Evolutionary conservation across 1,284 basidiomycete genomes (phyloP), one percentile per base, ranked within the genome.

Genomic region (Irpex sp.): DNA sequence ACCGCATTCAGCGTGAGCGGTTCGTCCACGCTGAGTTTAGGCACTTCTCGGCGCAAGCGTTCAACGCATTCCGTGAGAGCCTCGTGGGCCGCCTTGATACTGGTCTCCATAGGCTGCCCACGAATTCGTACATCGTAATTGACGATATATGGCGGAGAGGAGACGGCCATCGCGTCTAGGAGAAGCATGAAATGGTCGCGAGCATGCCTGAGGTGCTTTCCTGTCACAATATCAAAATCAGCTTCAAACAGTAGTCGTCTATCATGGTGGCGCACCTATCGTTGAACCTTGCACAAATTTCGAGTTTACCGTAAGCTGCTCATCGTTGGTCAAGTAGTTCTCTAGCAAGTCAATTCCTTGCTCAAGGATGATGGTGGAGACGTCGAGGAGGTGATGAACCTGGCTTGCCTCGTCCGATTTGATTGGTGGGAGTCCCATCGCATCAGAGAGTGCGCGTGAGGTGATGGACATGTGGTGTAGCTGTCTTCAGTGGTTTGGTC

Each of bases 171-270:
- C 59, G 81, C 84, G 56, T 88, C 82, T 54, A 86, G 70, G 4
- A 93, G 80, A 37, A 93, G 80, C 57, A 82, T 78, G 72, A 89
- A 93, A 71, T 93, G 92, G 70, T 93, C 92, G 62, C 88, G 82
- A 34, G 90, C 91, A 79, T 93, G 92, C 56, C 92, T 85, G 47
- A 93, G 75, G 72, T 93, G 91, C 76, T 93, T 93, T 58, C 91
- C 91, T 93, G 64, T 17, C 34, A 21, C 47, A 61, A 38, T n/a
- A n/a, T n/a, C 7, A 9, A 13, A 3, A 40, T 40, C 38, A 40
- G 38, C 38, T 15, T 40, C 38, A 26, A 26, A 26, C 21, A 26
- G 21, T 3, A 26, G 2, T 40, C 38, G 15, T 40, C 38, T 26
- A 15, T 37, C 40, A 49, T 0, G 1, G 51, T 52, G 26, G 63